A percentile compares a stretch with the other conserved stretches of the same genome.
Conservation (phyloP, 192 early-diverging fungal species). For the Haplosporangium gracile region DNA sequence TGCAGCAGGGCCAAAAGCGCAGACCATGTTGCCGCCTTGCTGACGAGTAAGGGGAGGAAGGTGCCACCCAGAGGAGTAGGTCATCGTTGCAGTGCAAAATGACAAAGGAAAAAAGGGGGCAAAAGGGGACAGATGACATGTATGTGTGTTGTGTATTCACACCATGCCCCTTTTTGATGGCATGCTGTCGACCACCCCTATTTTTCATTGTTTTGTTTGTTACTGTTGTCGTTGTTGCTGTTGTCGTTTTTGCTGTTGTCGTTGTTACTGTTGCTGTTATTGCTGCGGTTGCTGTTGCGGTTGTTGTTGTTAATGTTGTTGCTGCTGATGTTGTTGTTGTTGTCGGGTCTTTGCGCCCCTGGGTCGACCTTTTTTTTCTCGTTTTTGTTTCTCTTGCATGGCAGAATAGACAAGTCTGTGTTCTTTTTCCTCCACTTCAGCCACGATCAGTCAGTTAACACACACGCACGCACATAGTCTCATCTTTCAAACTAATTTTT, state of each 20-base stretch:
- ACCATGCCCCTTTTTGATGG: neutral
- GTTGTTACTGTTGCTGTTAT: neutral
- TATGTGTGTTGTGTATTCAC: too few relatives aligned
- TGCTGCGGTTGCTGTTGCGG: neutral
- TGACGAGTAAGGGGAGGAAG: neutral
- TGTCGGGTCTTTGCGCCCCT: neutral
- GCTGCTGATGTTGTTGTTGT: neutral
- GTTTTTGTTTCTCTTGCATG: too few relatives aligned
- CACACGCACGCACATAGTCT: too few relatives aligned
- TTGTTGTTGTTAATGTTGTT: neutral
- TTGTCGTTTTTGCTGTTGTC: neutral
- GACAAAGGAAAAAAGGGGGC: too few relatives aligned
- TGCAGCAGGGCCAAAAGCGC: conserved; percentile 6
- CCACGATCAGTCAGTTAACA: too few relatives aligned
- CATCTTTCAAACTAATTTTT: too few relatives aligned
- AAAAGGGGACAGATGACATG: too few relatives aligned
- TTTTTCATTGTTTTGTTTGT: neutral
- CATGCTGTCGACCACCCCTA: neutral
- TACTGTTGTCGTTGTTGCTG: neutral
- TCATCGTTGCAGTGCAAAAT: too few relatives aligned
- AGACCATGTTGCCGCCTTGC: conserved; percentile 6
- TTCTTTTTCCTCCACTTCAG: too few relatives aligned
- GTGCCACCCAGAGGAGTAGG: too few relatives aligned
- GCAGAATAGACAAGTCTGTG: too few relatives aligned
- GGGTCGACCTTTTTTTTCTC: too few relatives aligned